Conservation (phyloP, 257 asterid genomes). For the Parsonsia alboflavescens region DNA sequence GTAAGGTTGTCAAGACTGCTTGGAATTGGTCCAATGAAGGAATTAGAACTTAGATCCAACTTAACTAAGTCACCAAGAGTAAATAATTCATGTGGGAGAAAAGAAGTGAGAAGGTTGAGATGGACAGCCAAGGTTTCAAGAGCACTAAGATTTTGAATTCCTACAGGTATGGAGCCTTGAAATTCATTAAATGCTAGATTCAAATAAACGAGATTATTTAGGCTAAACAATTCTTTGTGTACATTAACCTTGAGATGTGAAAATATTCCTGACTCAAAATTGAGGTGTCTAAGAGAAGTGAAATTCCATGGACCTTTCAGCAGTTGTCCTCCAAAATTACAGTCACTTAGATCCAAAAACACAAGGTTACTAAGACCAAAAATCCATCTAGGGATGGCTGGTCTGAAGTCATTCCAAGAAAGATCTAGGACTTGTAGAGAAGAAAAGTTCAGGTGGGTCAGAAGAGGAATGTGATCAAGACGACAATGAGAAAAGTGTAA, state of each 20-base stretch:
- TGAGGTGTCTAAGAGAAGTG: too few relatives aligned
- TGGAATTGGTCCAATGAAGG: conserved; percentile 2
- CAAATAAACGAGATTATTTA: background rate
- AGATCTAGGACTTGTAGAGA: conserved; percentile 18
- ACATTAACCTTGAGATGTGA: background rate
- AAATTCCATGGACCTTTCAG: background rate
- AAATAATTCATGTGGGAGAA: too few relatives aligned
- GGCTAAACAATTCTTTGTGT: background rate
- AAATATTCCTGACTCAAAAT: background rate
- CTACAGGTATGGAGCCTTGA: background rate
- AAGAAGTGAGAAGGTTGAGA: too few relatives aligned
- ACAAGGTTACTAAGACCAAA: conserved; percentile 16
- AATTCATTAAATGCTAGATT: fast-evolving
- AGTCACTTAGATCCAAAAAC: background rate
- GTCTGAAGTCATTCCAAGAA: background rate
- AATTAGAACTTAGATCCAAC: background rate
- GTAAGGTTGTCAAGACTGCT: background rate
- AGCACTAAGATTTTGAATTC: background rate
- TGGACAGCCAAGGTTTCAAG: too few relatives aligned
- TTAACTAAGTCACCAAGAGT: background rate
- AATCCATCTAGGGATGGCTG: conserved; percentile 25
- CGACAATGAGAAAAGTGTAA: conserved; percentile 1
- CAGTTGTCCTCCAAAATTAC: background rate
- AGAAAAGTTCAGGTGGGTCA: background rate
- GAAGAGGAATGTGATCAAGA: conserved; percentile 9